These are phyloP conservation scores for Spathaspora hagerdaliae DNA, from an alignment of 805 yeast genomes.

Conservation along the genomic window DNA sequence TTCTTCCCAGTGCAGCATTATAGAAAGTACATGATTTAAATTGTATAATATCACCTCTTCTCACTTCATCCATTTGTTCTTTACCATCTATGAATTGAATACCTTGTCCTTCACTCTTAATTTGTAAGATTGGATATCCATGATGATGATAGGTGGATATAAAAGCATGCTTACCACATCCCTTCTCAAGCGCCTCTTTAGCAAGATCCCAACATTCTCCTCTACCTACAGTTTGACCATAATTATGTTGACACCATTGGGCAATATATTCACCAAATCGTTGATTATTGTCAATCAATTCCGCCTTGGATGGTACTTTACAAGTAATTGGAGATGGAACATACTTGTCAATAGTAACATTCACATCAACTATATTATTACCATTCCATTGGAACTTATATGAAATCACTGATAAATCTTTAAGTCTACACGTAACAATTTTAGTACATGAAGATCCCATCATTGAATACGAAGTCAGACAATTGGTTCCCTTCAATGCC, in stretches of 20 bases:
- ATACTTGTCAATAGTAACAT: constrained; percentile 26
- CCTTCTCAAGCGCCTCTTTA: constrained; percentile 47
- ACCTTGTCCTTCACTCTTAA: constrained; percentile 16
- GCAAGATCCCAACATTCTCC: constrained; percentile 67
- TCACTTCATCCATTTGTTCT: constrained; percentile 35
- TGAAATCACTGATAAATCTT: constrained; percentile 37
- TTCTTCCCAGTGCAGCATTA: constrained; percentile 27
- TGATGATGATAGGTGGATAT: constrained; percentile 45
- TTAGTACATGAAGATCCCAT: constrained; percentile 15
- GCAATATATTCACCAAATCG: constrained; percentile 52
- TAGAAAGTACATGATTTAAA: constrained; percentile 39
- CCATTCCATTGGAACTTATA: constrained; percentile 40
- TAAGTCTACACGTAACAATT: constrained; percentile 32
- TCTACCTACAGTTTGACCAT: constrained; percentile 46
- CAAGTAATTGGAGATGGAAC: constrained; percentile 41
- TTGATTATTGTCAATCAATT: constrained; percentile 29
- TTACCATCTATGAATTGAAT: constrained; percentile 11
- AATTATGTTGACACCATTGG: constrained; percentile 48
- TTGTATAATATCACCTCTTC: constrained; percentile 56
- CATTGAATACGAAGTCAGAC: constrained; percentile 15
- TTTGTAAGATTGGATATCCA: constrained; percentile 39
- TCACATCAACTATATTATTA: constrained; percentile 14
- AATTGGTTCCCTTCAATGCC: constrained; percentile 33
- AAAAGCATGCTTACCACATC: constrained; percentile 58
- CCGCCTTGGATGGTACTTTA: constrained; percentile 25